Conservation (phyloP, 495 filamentous ascomycete species). For the Neurospora sp. region DNA sequence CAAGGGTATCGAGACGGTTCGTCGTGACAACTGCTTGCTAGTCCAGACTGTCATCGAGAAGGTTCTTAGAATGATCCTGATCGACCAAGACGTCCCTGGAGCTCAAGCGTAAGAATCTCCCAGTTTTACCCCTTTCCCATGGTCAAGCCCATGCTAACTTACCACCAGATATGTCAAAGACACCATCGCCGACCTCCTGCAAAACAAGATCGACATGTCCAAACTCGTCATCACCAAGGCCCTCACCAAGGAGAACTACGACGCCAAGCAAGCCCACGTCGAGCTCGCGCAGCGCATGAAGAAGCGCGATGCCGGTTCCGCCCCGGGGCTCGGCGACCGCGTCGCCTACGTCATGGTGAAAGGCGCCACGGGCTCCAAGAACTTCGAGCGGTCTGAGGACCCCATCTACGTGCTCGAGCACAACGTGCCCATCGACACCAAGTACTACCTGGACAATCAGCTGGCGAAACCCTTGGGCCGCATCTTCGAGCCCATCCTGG, state of each 20-base stretch:
- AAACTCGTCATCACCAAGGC: conserved; percentile 99
- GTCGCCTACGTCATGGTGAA: conserved; percentile 98
- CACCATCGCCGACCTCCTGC: conserved; percentile 87
- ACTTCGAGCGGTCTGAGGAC: conserved; percentile 93
- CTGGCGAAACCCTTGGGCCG: conserved; percentile 85
- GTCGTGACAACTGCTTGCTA: conserved; percentile 89
- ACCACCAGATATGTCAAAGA: conserved; percentile 79
- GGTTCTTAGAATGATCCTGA: conserved; percentile 87
- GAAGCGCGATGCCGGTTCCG: conserved; percentile 91
- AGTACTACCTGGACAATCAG: conserved; percentile 98
- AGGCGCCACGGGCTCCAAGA: conserved; percentile 75
- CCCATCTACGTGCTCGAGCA: conserved; percentile 95
- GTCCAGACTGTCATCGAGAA: conserved; percentile 98
- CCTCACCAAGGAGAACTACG: conserved; percentile 71
- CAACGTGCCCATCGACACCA: conserved; percentile 96
- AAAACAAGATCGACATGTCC: conserved; percentile 98
- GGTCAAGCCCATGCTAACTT: conserved; percentile 9
- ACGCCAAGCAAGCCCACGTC: conserved; percentile 86
- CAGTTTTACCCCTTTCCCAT: neutral
- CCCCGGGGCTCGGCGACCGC: conserved; percentile 88
- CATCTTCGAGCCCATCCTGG: conserved; percentile 96
- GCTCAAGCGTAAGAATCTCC: conserved; percentile 73
- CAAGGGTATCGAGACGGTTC: conserved; percentile 97
- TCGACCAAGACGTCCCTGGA: conserved; percentile 77
- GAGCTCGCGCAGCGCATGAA: conserved; percentile 91